Percentiles rank a stretch among this genome's conserved stretches.
phyloP scores from a whole-genome alignment of 2,329 filamentous ascomycete genomes.

The Cladorrhinum sp. region DNA sequence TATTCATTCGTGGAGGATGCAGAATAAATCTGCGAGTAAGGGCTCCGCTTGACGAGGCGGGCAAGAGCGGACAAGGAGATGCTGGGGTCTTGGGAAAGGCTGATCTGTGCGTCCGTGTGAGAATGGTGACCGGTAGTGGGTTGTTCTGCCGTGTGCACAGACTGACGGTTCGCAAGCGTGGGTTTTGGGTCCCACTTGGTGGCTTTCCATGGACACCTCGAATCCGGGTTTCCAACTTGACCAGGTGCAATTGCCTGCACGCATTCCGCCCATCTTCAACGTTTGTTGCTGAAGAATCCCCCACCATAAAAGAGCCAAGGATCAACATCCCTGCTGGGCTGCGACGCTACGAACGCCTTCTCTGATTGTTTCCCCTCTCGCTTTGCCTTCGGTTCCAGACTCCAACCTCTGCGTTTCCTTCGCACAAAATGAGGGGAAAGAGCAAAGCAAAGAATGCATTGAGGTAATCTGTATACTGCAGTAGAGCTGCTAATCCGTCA shows the following conservation, averaged over 20 bases:
- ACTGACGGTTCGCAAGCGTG: neutral
- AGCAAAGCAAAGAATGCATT: neutral
- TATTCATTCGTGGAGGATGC: no score
- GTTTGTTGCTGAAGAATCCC: neutral
- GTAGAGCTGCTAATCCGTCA: neutral
- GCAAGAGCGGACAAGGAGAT: neutral
- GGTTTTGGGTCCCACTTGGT: neutral
- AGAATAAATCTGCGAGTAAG: neutral
- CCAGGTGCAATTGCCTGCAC: neutral
- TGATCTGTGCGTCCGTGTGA: neutral
- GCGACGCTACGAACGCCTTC: neutral
- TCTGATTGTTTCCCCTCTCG: neutral
- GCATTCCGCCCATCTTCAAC: neutral
- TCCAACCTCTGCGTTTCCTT: neutral
- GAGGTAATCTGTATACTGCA: neutral
- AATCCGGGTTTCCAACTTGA: neutral
- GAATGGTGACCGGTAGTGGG: neutral
- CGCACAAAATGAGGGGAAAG: neutral
- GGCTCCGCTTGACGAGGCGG: neutral
- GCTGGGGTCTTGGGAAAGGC: neutral
- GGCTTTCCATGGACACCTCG: neutral
- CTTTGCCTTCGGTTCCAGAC: neutral
- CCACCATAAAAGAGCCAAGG: neutral
- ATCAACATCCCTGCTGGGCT: neutral
- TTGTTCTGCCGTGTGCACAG: slow-evolving; percentile 7